Base-by-base conservation (phyloP, 2,329 filamentous ascomycete species). In the Ceratocystis diversiconidia region DNA sequence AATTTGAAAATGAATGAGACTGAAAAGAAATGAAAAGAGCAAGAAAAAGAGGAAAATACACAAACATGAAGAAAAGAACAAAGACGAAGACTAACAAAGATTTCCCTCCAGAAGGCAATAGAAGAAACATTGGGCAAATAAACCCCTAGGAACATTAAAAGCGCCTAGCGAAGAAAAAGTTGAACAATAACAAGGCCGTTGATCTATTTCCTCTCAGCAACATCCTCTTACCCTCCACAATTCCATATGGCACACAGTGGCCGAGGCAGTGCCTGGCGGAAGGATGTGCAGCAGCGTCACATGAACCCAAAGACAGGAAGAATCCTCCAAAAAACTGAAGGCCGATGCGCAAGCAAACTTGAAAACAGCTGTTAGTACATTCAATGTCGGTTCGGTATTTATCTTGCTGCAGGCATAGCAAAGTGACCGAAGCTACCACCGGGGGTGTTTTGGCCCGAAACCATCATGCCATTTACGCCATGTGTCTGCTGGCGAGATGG, bases 351-450 rank as follows among this genome's bases (percentile, higher is more conserved):
- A 59, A 2, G 55, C 28, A 59, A 41, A 25, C 28, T n/a, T 17
- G 25, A 30, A 32, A n/a, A 25, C 28, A 59, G 55, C 55, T 30
- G 32, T 59, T 30, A 59, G 28, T 30, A 59, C 22, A 32, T 22
- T n/a, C 32, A 30, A 17, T 5, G 30, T 36, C 5, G 25, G 17
- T 28, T n/a, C 44, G 46, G 22, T n/a, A 62, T 70, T 73, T 75
- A 74, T 71, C 72, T 71, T 19, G 70, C 66, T 66, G 75, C 76
- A 44, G 73, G 75, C 75, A 83, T 82, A 67, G 80, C 78, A 75
- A 92, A 92, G 73, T 80, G 83, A 61, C 89, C 89, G 78, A 92
- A 91, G 28, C 85, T 85, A 22, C 85, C 87, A 30, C 89, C 88
- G 0, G 90, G 90, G 6, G 90, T 94, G 81, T 91, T 85, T 44